phyloP scores from a whole-genome alignment of 2,329 filamentous ascomycete species.

The Metarhizium robertsii region DNA sequence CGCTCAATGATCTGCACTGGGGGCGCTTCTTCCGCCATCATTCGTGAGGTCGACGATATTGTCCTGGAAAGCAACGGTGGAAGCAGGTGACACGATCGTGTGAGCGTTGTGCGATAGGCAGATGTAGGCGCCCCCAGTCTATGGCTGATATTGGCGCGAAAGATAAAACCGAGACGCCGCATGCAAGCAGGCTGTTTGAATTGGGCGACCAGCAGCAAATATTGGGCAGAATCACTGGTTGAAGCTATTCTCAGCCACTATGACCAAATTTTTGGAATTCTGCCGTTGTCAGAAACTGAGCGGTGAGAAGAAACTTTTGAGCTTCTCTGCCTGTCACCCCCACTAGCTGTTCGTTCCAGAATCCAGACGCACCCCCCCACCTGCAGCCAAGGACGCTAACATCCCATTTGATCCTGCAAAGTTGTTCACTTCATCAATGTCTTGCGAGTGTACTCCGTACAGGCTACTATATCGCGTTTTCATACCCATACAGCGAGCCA shows the following conservation, averaged over 20 bases:
- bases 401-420: too few species aligned
- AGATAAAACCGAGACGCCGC: neutral
- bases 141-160: neutral
- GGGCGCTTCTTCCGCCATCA: slow-evolving; percentile 10
- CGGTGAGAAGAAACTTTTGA: slow-evolving; percentile 8
- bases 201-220: neutral
- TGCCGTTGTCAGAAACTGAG: slow-evolving; percentile 10
- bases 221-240: neutral
- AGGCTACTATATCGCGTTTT: too few species aligned
- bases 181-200: neutral
- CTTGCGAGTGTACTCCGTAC: too few species aligned
- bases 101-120: neutral
- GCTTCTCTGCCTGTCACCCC: too few species aligned
- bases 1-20: slow-evolving; percentile 16
- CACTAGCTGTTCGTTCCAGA: too few species aligned
- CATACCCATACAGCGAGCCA: too few species aligned
- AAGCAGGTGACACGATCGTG: neutral
- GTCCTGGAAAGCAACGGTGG: neutral
- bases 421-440: too few species aligned
- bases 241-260: slow-evolving; percentile 2
- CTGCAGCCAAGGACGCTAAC: too few species aligned
- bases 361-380: too few species aligned
- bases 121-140: neutral
- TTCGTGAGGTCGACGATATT: slow-evolving; percentile 2
- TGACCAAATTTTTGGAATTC: slow-evolving; percentile 15